These are phyloP conservation scores for Mycosphaerella sp. DNA, from an alignment of 2,329 filamentous ascomycete genomes.

Conservation along the genomic window DNA sequence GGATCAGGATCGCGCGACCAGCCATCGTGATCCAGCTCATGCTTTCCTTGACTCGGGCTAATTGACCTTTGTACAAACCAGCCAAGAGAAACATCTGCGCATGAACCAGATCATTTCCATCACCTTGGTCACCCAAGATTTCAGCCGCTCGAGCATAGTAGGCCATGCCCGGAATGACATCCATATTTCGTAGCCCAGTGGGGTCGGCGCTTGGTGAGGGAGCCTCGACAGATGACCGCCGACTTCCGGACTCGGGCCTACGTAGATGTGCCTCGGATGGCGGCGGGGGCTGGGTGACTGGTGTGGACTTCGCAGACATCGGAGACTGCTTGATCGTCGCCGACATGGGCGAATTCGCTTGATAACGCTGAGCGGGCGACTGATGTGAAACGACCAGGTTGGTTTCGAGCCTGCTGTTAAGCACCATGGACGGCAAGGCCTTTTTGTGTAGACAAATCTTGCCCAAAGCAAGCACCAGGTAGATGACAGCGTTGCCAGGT, in stretches of 20 bases:
- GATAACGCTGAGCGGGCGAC: constrained; percentile 19
- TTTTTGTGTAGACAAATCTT: constrained; percentile 61
- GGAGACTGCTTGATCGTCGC: constrained; percentile 35
- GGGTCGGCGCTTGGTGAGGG: constrained; percentile 13
- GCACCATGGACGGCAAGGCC: constrained; percentile 51
- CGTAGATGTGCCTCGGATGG: constrained; percentile 24
- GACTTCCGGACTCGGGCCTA: constrained; percentile 25
- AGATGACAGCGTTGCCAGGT: constrained; percentile 71
- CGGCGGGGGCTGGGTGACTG: constrained; percentile 28
- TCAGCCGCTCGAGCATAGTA: constrained; percentile 84
- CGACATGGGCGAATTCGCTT: constrained; percentile 28
- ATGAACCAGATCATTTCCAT: constrained; percentile 71
- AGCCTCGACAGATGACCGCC: constrained; percentile 29
- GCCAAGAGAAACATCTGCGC: constrained; percentile 81
- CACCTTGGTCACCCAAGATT: constrained; percentile 75
- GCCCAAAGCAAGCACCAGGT: constrained; percentile 78
- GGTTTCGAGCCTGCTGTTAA: constrained; percentile 38
- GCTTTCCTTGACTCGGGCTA: constrained; percentile 81
- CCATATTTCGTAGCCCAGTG: constrained; percentile 45
- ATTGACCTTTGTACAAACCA: constrained; percentile 80
- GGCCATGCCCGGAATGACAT: constrained; percentile 79
- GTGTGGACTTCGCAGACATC: constrained; percentile 35
- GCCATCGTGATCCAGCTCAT: constrained; percentile 62
- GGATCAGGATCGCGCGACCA: constrained; percentile 57
- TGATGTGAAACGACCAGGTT: constrained; percentile 35